Conservation (phyloP, 164 flowering plant genomes). For the Chimonanthus praecox region DNA sequence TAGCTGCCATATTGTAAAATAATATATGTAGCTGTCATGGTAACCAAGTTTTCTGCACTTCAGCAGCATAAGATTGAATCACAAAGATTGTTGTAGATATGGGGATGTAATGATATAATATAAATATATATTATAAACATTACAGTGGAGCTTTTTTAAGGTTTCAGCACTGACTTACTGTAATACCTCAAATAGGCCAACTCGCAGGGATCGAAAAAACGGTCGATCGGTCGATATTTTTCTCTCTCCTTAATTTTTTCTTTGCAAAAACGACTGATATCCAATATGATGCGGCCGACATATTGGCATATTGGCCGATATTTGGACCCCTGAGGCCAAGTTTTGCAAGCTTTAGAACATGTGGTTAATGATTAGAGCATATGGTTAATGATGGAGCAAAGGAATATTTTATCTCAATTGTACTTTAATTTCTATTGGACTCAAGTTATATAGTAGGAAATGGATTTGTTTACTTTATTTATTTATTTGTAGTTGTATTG, state of each 20-base stretch:
- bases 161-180: not conserved
- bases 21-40: not conserved
- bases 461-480: too few relatives aligned
- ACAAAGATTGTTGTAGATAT: not conserved
- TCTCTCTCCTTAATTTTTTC: too few relatives aligned
- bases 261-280: too few relatives aligned
- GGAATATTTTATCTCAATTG: not conserved
- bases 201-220: too few relatives aligned
- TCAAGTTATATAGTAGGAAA: not conserved
- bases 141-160: not conserved
- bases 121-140: not conserved
- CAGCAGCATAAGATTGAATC: not conserved
- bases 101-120: not conserved
- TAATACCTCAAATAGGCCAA: not conserved
- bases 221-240: too few relatives aligned
- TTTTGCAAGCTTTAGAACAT: too few relatives aligned
- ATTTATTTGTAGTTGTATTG: too few relatives aligned
- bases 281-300: too few relatives aligned
- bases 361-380: too few relatives aligned
- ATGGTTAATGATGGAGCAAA: not conserved
- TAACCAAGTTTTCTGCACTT: not conserved
- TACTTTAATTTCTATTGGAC: not conserved
- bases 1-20: not conserved
- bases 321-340: too few relatives aligned
- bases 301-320: too few relatives aligned